Evolutionary conservation across 768 basidiomycete genomes (phyloP), one percentile per base, ranked within the genome.

Genomic region (Trametes coccinea): DNA sequence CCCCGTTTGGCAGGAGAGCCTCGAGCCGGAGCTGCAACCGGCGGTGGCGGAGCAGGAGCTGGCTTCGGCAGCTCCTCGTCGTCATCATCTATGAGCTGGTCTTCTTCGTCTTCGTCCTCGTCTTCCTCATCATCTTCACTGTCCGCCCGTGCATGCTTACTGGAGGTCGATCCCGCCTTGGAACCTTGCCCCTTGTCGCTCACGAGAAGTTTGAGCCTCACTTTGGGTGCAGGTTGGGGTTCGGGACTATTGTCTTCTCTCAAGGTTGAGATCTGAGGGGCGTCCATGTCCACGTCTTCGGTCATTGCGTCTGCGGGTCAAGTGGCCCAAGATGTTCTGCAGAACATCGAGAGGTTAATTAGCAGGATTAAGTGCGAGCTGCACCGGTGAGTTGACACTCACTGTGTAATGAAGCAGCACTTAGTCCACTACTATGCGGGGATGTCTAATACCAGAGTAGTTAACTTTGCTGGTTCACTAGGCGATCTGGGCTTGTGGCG

Each of bases 11-110:
- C 59, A 52, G 68, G 54, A 10, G 64, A 59, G 5, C 69, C 70
- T 33, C 67, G 58, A 27, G 53, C 40, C 37, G 52, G 66, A 37
- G 60, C 47, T 7, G 56, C 16, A 10, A 59, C 53, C 5, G 62
- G 62, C 6, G 55, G 39, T 61, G 72, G 62, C 44, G 69, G 59
- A 22, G 72, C 69, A 17, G 74, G 55, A 9, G 66, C 43, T 9
- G 62, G 59, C 33, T 68, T 57, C 40, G 60, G 53, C 0, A 57
- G 50, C 4, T 71, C 79, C 46, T 79, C 73, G 60, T 82, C 81
- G 53, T 88, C 87, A 61, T 90, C 90, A 73, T 92, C 90, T 66
- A 91, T 87, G 65, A 92, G 82, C 67, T 91, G 85, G 76, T 92
- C 90, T 74, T 90, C 88, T 71, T 89, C 84, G 45, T 86, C 84